phyloP scores from a whole-genome alignment of 805 yeast genomes.

The Teunomyces gatunensis region DNA sequence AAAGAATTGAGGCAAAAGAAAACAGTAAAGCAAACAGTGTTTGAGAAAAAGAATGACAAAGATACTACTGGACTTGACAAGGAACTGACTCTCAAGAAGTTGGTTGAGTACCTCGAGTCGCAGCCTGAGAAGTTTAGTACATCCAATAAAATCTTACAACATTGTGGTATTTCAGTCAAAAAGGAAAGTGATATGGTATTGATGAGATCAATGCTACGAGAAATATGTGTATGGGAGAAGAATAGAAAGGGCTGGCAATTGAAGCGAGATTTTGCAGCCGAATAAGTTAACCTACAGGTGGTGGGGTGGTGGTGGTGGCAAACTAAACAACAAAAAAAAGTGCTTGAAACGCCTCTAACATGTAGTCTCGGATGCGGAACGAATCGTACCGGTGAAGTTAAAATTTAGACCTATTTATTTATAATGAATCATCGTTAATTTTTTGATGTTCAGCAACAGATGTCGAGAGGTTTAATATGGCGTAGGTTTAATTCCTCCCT shows the following conservation, averaged over 20 bases:
- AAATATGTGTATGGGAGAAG: conserved; percentile 68
- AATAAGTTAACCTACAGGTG: neutral
- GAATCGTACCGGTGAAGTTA: neutral
- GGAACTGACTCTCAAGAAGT: conserved; percentile 26
- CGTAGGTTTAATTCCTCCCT: neutral
- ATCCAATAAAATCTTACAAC: conserved; percentile 47
- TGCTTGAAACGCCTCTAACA: neutral
- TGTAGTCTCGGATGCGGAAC: neutral
- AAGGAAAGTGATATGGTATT: conserved; percentile 53
- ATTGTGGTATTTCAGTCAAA: conserved; percentile 30
- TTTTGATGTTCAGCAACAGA: neutral
- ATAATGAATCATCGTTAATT: neutral
- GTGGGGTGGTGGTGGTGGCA: neutral
- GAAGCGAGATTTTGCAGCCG: conserved; percentile 41
- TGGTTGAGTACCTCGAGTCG: conserved; percentile 37
- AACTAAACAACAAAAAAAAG: neutral
- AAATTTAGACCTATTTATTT: neutral
- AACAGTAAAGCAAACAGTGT: conserved; percentile 25
- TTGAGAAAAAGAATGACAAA: conserved; percentile 4
- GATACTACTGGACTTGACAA: conserved; percentile 11
- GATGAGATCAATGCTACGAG: conserved; percentile 64
- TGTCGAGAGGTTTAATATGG: neutral
- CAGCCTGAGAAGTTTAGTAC: conserved; percentile 41
- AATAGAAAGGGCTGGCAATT: conserved; percentile 60
- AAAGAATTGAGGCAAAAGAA: conserved; percentile 45